phyloP scores from a whole-genome alignment of 371 early-diverging fungal genomes.

The Mucor sp. region DNA sequence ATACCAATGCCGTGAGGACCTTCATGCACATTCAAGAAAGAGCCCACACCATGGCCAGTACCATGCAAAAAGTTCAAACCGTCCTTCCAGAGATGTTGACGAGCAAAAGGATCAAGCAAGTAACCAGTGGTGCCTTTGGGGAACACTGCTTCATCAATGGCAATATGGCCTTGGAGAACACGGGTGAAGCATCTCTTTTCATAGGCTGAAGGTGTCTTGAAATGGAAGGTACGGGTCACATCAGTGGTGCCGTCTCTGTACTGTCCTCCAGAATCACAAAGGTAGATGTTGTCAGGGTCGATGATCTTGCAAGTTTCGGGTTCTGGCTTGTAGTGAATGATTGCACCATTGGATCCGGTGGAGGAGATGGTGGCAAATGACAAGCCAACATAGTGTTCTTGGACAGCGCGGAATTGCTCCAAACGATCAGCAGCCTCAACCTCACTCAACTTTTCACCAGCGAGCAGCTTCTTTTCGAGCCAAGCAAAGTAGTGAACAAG shows the following conservation, averaged over 20 bases:
- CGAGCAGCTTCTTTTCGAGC: slow-evolving; percentile 87
- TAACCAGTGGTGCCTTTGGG: slow-evolving; percentile 87
- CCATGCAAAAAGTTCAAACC: slow-evolving; percentile 99
- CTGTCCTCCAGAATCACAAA: slow-evolving; percentile 99
- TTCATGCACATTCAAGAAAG: slow-evolving; percentile 98
- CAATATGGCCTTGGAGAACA: slow-evolving; percentile 98
- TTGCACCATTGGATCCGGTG: slow-evolving; percentile 96
- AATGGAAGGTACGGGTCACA: slow-evolving; percentile 96
- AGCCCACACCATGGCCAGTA: slow-evolving; percentile 99
- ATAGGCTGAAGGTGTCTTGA: slow-evolving; percentile 85
- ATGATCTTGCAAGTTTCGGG: slow-evolving; percentile 65
- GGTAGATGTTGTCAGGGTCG: slow-evolving; percentile 74
- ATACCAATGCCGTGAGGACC: slow-evolving; percentile 96
- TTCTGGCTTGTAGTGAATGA: slow-evolving; percentile 98
- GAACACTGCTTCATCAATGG: slow-evolving; percentile 86
- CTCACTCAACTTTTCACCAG: slow-evolving; percentile 68
- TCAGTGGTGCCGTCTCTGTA: slow-evolving; percentile 99
- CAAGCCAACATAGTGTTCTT: slow-evolving; percentile 81
- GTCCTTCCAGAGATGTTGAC: slow-evolving; percentile 89
- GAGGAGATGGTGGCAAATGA: slow-evolving; percentile 98
- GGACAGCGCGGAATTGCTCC: slow-evolving; percentile 68
- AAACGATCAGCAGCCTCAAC: slow-evolving; percentile 82
- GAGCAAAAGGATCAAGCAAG: slow-evolving; percentile 87
- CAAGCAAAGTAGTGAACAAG: slow-evolving; percentile 93
- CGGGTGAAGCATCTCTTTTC: slow-evolving; percentile 95